These are phyloP conservation scores for Luffa aegyptiaca DNA, from an alignment of 306 rosid genomes.

Conservation along the genomic window DNA sequence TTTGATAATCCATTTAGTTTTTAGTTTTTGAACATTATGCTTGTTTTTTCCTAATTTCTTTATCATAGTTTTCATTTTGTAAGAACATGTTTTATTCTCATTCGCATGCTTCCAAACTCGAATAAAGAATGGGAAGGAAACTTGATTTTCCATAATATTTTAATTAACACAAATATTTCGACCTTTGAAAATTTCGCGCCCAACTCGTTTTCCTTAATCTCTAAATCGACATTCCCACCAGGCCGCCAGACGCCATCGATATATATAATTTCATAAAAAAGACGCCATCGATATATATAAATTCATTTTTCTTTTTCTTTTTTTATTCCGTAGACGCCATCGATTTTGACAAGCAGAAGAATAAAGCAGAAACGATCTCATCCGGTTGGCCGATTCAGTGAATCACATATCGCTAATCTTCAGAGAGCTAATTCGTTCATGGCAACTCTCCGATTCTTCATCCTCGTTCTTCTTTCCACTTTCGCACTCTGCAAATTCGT, in stretches of 20 bases:
- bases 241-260: background rate
- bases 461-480: background rate
- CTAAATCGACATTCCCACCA: no score
- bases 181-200: background rate
- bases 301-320: background rate
- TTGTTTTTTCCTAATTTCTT: no score
- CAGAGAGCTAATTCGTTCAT: background rate
- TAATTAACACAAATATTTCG: background rate
- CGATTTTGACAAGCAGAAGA: background rate
- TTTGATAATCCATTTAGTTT: no score
- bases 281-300: background rate
- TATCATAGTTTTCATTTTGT: no score
- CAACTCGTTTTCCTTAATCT: no score
- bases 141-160: background rate
- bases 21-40: no score
- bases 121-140: no score
- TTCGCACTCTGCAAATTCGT: constrained; percentile 6
- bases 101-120: no score
- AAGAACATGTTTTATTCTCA: no score
- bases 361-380: background rate
- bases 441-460: background rate
- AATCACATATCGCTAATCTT: background rate
- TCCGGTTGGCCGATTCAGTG: background rate
- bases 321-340: background rate
- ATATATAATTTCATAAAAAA: no score